Evolutionary conservation across 768 basidiomycete genomes (phyloP).

Genomic region (Trametes punicea): DNA sequence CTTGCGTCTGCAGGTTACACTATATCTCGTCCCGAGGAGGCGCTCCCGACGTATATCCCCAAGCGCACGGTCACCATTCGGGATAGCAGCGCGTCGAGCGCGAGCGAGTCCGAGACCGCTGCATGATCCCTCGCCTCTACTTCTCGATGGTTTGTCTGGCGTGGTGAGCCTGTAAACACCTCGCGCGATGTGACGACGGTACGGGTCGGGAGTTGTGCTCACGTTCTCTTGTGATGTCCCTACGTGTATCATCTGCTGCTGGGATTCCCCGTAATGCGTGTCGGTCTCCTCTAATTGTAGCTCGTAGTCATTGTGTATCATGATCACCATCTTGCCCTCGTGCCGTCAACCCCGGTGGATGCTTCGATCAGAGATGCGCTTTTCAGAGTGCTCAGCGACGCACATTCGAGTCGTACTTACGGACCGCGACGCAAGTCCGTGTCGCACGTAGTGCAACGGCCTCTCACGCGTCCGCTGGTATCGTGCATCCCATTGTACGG

Average conservation of each 20-base stretch:
- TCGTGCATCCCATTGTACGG: no score
- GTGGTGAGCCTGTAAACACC: neutral
- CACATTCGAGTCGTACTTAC: no score
- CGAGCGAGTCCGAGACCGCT: slow-evolving; percentile 13
- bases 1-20: slow-evolving; percentile 42
- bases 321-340: no score
- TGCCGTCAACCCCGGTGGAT: no score
- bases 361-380: neutral
- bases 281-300: slow-evolving; percentile 14
- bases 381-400: no score
- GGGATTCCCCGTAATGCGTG: neutral
- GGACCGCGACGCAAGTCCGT: no score
- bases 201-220: neutral
- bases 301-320: slow-evolving; percentile 15
- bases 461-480: no score
- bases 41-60: slow-evolving; percentile 49
- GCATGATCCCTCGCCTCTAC: neutral
- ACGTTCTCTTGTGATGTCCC: neutral
- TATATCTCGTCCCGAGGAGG: slow-evolving; percentile 54
- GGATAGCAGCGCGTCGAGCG: slow-evolving; percentile 24
- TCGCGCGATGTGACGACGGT: slow-evolving; percentile 4
- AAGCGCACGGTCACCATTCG: slow-evolving; percentile 16
- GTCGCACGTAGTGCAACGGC: no score
- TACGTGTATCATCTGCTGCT: slow-evolving; percentile 5
- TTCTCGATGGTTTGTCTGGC: neutral